Evolutionary conservation across 2,329 filamentous ascomycete genomes (phyloP).

Genomic region (Monilinia polystroma): DNA sequence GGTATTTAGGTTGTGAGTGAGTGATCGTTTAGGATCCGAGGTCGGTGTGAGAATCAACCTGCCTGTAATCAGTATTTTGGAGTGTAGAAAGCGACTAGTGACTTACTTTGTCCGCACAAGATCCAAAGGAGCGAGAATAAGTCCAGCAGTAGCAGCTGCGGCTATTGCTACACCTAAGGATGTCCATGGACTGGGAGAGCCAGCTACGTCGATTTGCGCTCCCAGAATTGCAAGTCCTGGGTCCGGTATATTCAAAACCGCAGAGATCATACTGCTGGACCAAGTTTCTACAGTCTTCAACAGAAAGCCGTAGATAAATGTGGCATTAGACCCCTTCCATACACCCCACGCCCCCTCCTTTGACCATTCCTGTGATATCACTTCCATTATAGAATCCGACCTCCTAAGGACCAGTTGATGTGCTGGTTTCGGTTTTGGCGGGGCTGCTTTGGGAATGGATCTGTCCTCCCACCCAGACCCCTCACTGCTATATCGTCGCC

Average conservation of each 20-base stretch:
- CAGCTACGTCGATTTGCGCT: slow-evolving; percentile 59
- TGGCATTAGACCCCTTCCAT: slow-evolving; percentile 91
- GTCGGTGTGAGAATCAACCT: slow-evolving; percentile 81
- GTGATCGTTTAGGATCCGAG: slow-evolving; percentile 72
- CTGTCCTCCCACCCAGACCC: slow-evolving; percentile 33
- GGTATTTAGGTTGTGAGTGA: slow-evolving; percentile 68
- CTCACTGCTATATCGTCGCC: slow-evolving; percentile 21
- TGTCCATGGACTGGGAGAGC: slow-evolving; percentile 78
- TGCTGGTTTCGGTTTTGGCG: slow-evolving; percentile 41
- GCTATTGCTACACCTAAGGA: slow-evolving; percentile 71
- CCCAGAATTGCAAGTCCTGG: slow-evolving; percentile 58
- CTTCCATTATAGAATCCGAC: slow-evolving; percentile 79
- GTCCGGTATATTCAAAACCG: slow-evolving; percentile 86
- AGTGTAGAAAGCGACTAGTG: background rate
- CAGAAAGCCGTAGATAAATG: slow-evolving; percentile 86
- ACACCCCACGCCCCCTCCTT: slow-evolving; percentile 88
- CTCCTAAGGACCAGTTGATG: slow-evolving; percentile 71
- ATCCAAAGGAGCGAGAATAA: slow-evolving; percentile 84
- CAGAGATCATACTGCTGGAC: slow-evolving; percentile 85
- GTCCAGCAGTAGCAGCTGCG: slow-evolving; percentile 68
- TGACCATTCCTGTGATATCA: slow-evolving; percentile 82
- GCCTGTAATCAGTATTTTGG: slow-evolving; percentile 37
- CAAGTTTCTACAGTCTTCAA: slow-evolving; percentile 88
- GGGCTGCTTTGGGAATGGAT: slow-evolving; percentile 35
- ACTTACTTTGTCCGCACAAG: slow-evolving; percentile 72